Conservation (phyloP, 2,329 filamentous ascomycete species). For the Aspergillus novofumigatus region DNA sequence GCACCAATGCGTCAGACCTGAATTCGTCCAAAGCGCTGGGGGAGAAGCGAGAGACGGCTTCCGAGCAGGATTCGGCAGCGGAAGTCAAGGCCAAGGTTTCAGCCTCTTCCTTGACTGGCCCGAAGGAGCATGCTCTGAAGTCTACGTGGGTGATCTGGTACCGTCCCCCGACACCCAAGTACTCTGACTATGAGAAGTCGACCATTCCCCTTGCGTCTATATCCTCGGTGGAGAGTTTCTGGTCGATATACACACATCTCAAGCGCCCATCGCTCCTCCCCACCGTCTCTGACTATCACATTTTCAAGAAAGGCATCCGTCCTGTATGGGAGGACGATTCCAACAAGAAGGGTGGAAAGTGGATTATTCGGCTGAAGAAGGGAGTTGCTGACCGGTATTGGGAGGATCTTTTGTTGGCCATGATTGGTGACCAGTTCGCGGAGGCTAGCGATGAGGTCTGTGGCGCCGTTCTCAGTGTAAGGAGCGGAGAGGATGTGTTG, state of each 20-base stretch:
- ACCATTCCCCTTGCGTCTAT: conserved; percentile 81
- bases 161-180: conserved; percentile 91
- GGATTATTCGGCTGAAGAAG: conserved; percentile 96
- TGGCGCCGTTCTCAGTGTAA: conserved; percentile 87
- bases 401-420: conserved; percentile 87
- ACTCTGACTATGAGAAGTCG: conserved; percentile 97
- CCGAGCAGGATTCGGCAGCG: conserved; percentile 29
- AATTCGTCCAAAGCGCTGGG: conserved; percentile 55
- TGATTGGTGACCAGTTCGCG: conserved; percentile 89
- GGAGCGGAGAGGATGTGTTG: conserved; percentile 93
- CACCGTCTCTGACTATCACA: conserved; percentile 93
- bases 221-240: conserved; percentile 83
- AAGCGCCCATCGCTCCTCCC: conserved; percentile 84
- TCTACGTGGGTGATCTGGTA: conserved; percentile 97
- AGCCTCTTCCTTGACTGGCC: conserved; percentile 29
- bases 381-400: conserved; percentile 94
- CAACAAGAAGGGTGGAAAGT: conserved; percentile 94
- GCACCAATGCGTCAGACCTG: conserved; percentile 69
- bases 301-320: conserved; percentile 94
- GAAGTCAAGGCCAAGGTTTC: conserved; percentile 37
- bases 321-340: conserved; percentile 99
- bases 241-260: conserved; percentile 80
- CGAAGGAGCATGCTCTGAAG: conserved; percentile 61
- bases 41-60: conserved; percentile 60
- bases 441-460: conserved; percentile 94